Evolutionary conservation across 495 filamentous ascomycete genomes (phyloP).

Genomic region (Xylaria grammica): DNA sequence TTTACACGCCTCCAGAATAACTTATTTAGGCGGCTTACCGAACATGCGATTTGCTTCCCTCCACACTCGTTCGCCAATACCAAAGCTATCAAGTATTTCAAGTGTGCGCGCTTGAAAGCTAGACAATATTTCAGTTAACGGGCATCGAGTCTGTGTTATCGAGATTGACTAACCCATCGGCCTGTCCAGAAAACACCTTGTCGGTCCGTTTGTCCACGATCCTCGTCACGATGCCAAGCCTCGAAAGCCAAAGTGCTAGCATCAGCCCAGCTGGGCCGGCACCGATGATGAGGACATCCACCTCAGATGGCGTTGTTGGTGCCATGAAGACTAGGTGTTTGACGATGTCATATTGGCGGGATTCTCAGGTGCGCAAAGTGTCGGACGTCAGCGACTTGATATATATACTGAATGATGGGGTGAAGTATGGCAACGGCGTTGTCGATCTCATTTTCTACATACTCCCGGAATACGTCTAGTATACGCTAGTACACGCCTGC

Average conservation of each 20-base stretch:
- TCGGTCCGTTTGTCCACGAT: conserved; percentile 66
- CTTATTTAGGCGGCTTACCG: conserved; percentile 21
- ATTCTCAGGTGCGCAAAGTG: not conserved
- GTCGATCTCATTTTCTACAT: not conserved
- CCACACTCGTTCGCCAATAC: conserved; percentile 62
- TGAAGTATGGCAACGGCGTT: not conserved
- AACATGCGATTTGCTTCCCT: conserved; percentile 63
- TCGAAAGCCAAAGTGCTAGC: conserved; percentile 65
- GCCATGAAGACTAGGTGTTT: not conserved
- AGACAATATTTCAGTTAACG: conserved; percentile 7
- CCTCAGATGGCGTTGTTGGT: conserved; percentile 22
- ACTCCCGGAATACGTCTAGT: conserved; percentile 8
- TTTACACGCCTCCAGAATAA: not conserved
- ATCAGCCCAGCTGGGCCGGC: conserved; percentile 68
- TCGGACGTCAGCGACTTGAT: not conserved
- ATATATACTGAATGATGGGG: not conserved
- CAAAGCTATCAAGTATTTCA: conserved; percentile 71
- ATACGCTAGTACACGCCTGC: not conserved
- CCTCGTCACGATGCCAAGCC: conserved; percentile 59
- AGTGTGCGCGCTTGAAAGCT: conserved; percentile 54
- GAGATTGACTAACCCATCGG: conserved; percentile 59
- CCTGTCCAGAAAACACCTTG: conserved; percentile 62
- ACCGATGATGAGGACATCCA: conserved; percentile 65
- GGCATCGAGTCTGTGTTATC: conserved; percentile 20
- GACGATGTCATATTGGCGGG: not conserved